Conservation (phyloP, 2,329 filamentous ascomycete species). For the Colletotrichum sp. region DNA sequence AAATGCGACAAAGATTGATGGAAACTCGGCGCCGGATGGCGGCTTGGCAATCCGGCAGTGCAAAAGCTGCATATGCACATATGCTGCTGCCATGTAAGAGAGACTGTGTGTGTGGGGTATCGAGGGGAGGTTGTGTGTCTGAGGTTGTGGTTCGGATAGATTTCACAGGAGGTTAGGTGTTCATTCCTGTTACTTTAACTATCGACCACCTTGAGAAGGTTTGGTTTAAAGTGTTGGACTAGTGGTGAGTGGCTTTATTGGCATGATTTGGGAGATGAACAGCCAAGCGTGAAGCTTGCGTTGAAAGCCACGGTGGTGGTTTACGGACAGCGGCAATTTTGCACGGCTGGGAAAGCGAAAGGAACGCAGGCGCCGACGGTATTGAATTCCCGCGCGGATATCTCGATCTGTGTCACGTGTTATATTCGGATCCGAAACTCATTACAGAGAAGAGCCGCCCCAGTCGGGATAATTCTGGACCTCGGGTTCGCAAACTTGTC, state of each 20-base stretch:
- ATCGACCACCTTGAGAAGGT: background rate
- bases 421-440: background rate
- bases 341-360: background rate
- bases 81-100: background rate
- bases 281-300: background rate
- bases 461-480: background rate
- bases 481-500: background rate
- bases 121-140: background rate
- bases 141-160: background rate
- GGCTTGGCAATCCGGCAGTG: slow-evolving; percentile 19
- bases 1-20: background rate
- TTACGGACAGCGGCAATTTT: background rate
- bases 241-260: background rate
- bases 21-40: slow-evolving; percentile 11
- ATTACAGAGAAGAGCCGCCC: background rate
- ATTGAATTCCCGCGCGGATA: background rate
- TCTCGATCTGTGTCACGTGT: background rate
- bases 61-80: background rate
- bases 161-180: background rate
- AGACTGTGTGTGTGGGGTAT: background rate
- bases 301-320: background rate
- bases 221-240: background rate
- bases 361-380: background rate
- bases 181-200: no score
- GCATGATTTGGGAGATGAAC: background rate